A percentile compares a stretch with the other conserved stretches of the same genome.
Conservation (phyloP, 352 stramenopile genomes). For the Elongisporangium prolatum region DNA sequence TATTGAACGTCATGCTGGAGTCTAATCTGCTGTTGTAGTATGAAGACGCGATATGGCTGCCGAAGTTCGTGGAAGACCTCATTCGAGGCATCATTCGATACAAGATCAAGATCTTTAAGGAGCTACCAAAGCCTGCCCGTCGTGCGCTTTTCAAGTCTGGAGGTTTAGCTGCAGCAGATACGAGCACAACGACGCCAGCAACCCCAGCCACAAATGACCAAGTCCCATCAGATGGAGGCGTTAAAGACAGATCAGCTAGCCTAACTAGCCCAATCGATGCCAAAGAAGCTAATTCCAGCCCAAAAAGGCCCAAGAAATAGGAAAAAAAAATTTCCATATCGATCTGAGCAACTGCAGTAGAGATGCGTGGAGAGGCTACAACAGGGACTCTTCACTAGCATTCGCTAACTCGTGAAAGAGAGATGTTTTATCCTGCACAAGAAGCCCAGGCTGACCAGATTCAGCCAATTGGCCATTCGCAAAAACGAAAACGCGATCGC, state of each 20-base stretch:
- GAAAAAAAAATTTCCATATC: too few species aligned
- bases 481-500: conserved; percentile 81
- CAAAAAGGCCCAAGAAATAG: neutral
- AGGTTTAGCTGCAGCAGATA: conserved; percentile 1
- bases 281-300: conserved; percentile 1
- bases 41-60: conserved; percentile 57
- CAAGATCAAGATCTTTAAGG: conserved; percentile 73
- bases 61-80: conserved; percentile 69
- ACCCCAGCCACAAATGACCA: neutral
- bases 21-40: conserved; percentile 17
- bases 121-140: conserved; percentile 21
- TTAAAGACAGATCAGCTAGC: neutral
- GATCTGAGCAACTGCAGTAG: too few species aligned
- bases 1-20: neutral
- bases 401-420: conserved; percentile 41
- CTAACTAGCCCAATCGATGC: neutral
- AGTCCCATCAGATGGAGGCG: neutral
- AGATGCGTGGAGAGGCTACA: neutral
- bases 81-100: conserved; percentile 64
- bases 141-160: conserved; percentile 5
- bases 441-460: conserved; percentile 28
- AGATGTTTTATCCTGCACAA: conserved; percentile 28
- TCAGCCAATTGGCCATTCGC: conserved; percentile 54
- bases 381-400: neutral
- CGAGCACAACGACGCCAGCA: neutral